Percentiles rank a stretch among this genome's conserved stretches.
phyloP scores from a whole-genome alignment of 768 basidiomycete genomes.

The Calocera cornea region DNA sequence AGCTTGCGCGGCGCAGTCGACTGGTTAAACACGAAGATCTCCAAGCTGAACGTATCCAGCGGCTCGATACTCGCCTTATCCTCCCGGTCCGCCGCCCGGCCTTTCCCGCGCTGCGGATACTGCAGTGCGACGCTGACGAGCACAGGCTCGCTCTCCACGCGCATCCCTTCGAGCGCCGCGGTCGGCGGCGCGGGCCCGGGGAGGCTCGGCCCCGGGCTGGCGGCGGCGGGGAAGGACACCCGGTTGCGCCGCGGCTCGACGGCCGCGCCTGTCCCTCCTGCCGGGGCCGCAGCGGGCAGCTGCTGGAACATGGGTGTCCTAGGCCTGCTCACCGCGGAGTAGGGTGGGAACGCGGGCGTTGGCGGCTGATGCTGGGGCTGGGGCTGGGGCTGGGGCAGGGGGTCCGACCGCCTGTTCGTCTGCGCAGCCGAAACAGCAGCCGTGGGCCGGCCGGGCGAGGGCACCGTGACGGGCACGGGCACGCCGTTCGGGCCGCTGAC shows the following conservation, averaged over 20 bases:
- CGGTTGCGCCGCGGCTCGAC: constrained; percentile 57
- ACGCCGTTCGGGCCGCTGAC: neutral
- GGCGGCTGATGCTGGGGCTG: too few species aligned
- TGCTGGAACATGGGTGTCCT: constrained; percentile 38
- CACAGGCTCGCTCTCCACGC: constrained; percentile 39
- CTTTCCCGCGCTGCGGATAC: constrained; percentile 12
- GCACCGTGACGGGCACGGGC: neutral
- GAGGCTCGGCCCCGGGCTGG: constrained; percentile 38
- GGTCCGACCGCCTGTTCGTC: constrained; percentile 18
- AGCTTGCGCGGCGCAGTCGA: constrained; percentile 61
- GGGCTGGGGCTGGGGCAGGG: too few species aligned
- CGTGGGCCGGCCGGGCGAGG: neutral
- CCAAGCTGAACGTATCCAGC: constrained; percentile 60
- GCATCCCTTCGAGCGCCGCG: constrained; percentile 26
- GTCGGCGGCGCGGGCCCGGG: constrained; percentile 30
- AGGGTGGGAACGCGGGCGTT: constrained; percentile 65
- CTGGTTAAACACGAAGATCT: constrained; percentile 80
- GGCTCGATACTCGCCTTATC: constrained; percentile 45
- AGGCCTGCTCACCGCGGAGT: constrained; percentile 31
- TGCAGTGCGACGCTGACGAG: constrained; percentile 55
- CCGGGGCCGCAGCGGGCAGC: constrained; percentile 35
- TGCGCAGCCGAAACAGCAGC: constrained; percentile 5
- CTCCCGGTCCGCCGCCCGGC: neutral
- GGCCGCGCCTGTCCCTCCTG: constrained; percentile 37
- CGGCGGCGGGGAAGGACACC: constrained; percentile 13